Evolutionary conservation across 1,284 basidiomycete species (phyloP).

Genomic region (Ustilago loliicola): DNA sequence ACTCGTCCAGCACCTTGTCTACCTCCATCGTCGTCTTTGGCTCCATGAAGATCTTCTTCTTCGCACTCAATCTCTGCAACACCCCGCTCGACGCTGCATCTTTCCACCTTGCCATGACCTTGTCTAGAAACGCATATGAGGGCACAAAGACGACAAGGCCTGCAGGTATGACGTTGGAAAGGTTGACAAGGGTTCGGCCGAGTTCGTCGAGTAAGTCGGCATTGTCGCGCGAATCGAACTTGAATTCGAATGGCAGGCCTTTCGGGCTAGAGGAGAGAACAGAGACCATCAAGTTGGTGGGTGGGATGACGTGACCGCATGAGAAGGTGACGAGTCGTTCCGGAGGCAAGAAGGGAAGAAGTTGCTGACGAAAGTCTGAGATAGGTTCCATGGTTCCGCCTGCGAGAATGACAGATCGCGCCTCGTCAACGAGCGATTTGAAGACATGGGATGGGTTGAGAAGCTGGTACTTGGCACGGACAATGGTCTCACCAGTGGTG

Average conservation of each 20-base stretch:
- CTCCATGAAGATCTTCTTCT: constrained; percentile 91
- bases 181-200: constrained; percentile 84
- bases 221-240: constrained; percentile 82
- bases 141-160: constrained; percentile 96
- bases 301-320: constrained; percentile 92
- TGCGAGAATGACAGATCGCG: constrained; percentile 86
- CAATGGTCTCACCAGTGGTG: constrained; percentile 33
- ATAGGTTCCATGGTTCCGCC: constrained; percentile 99
- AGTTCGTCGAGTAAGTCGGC: constrained; percentile 82
- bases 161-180: constrained; percentile 82
- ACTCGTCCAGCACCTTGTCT: constrained; percentile 82
- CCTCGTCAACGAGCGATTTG: constrained; percentile 81
- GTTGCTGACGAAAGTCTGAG: constrained; percentile 85
- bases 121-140: constrained; percentile 86
- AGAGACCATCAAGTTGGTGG: constrained; percentile 81
- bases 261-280: constrained; percentile 84
- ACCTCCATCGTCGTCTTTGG: constrained; percentile 83
- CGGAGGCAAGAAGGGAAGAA: constrained; percentile 79
- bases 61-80: constrained; percentile 77
- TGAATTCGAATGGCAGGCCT: constrained; percentile 84
- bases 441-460: constrained; percentile 94
- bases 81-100: constrained; percentile 73
- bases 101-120: constrained; percentile 79
- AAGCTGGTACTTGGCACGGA: constrained; percentile 89
- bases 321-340: constrained; percentile 83